These are phyloP conservation scores for Cucurbita ficifolia DNA, from an alignment of 306 rosid species.

Conservation along the genomic window DNA sequence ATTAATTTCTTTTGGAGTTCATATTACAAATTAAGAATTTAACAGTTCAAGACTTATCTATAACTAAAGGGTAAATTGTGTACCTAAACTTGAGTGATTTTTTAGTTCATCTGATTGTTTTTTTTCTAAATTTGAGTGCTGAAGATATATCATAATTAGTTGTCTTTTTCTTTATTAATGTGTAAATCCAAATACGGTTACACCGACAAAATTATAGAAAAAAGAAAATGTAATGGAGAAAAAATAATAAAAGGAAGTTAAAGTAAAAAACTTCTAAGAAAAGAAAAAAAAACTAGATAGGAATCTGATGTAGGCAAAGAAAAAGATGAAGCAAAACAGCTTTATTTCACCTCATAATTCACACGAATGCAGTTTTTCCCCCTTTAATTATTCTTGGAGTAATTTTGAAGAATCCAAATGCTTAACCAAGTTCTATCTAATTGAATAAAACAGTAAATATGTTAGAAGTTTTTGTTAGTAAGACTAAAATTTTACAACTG, in stretches of 20 bases:
- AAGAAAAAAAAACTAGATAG: not conserved
- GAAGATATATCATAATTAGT: not conserved
- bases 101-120: too few species aligned
- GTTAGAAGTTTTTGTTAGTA: not conserved
- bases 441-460: not conserved
- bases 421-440: not conserved
- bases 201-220: not conserved
- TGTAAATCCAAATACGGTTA: not conserved
- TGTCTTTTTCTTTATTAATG: not conserved
- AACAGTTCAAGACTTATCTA: not conserved
- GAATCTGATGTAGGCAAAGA: not conserved
- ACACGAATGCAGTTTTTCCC: not conserved
- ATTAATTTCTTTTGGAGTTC: not conserved
- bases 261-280: not conserved
- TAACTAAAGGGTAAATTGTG: not conserved
- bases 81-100: not conserved
- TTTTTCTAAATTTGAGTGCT: not conserved
- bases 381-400: conserved; percentile 1
- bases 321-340: not conserved
- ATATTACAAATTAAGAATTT: not conserved
- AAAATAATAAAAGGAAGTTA: not conserved
- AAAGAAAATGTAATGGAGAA: not conserved
- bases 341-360: conserved; percentile 2
- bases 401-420: conserved; percentile 2
- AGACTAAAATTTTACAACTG: not conserved